These are phyloP conservation scores for Phalaenopsis aphrodite DNA, from an alignment of 106 monocot species.

Conservation along the genomic window DNA sequence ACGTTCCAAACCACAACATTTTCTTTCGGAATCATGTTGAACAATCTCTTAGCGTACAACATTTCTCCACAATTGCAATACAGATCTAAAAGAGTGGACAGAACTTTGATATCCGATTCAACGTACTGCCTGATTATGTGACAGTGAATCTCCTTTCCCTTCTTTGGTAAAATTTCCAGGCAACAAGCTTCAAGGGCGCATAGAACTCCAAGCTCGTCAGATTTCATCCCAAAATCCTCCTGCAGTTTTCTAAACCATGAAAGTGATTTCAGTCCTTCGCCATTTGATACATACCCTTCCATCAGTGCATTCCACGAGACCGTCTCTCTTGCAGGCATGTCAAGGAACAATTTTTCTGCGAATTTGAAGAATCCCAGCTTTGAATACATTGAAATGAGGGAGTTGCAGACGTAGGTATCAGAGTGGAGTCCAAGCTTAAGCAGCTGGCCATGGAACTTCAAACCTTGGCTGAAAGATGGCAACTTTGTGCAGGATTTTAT, in stretches of 20 bases:
- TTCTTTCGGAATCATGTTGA: slow-evolving; percentile 17
- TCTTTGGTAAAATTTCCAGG: slow-evolving; percentile 18
- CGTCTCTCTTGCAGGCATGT: slow-evolving; percentile 49
- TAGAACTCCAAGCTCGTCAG: slow-evolving; percentile 38
- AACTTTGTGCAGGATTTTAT: slow-evolving; percentile 56
- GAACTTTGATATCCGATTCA: slow-evolving; percentile 34
- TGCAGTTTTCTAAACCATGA: slow-evolving; percentile 43
- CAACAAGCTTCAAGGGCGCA: slow-evolving; percentile 48
- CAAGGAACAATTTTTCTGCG: slow-evolving; percentile 59
- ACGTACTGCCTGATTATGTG: slow-evolving; percentile 31
- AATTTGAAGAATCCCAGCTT: slow-evolving; percentile 33
- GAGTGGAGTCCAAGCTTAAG: slow-evolving; percentile 60
- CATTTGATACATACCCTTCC: slow-evolving; percentile 33
- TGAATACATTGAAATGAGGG: slow-evolving; percentile 59
- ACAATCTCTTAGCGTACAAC: slow-evolving; percentile 36
- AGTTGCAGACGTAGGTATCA: slow-evolving; percentile 59
- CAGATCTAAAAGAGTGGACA: slow-evolving; percentile 62
- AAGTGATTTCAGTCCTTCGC: slow-evolving; percentile 27
- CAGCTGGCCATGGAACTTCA: slow-evolving; percentile 39
- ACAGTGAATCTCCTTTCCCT: slow-evolving; percentile 69
- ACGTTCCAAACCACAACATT: slow-evolving; percentile 66
- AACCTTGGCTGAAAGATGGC: slow-evolving; percentile 14
- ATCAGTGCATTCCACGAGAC: slow-evolving; percentile 91
- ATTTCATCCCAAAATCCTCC: slow-evolving; percentile 10
- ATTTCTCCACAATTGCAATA: slow-evolving; percentile 65